Base-by-base conservation (phyloP, 1,284 basidiomycete genomes). In the Neotropicomus parvogracilis region DNA sequence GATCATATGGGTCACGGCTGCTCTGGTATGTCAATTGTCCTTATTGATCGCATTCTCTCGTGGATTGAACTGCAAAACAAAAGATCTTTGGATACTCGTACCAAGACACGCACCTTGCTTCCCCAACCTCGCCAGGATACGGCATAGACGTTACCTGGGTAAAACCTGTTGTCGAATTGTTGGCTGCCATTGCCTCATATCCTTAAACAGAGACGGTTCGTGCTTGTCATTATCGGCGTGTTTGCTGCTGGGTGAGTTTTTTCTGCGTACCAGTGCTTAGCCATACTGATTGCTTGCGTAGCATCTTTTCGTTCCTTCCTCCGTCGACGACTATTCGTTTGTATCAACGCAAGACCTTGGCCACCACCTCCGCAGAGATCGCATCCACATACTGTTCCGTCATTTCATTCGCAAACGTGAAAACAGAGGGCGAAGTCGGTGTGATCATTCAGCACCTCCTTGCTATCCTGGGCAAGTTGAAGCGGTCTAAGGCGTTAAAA, bases 1-100 rank as follows among this genome's bases (percentile, higher is more conserved):
- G 43, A 82, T 95, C 42, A 81, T 85, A 52, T 81, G 83, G 49
- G 81, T 92, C 1, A 91, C 89, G 0, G 66, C 77, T 13, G 75
- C 74, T 27, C 65, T 91, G 63, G 87, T 85, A 33, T 70, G 68
- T 29, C 4, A n/a, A 31, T 33, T 17, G 9, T 29, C 16, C 32
- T 5, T 35, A 24, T 33, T 3, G 16, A 35, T 17, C 3, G 16
- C 6, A 28, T 26, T 17, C 14, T 24, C 5, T 28, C 16, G 9
- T n/a, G 12, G 6, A 4, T 40, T 46, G 21, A n/a, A 47, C 37
- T 28, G 17, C 12, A 35, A 17, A 31, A 26, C 1, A 1, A 41
- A 46, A 85, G 83, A 74, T 90, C 0, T 61, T 89, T 37, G 88
- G 87, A 2, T 89, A 83, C 63, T 88, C 83, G 13, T 88, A 84